Evolutionary conservation across 495 filamentous ascomycete species (phyloP).

Genomic region (Niebla homalea): DNA sequence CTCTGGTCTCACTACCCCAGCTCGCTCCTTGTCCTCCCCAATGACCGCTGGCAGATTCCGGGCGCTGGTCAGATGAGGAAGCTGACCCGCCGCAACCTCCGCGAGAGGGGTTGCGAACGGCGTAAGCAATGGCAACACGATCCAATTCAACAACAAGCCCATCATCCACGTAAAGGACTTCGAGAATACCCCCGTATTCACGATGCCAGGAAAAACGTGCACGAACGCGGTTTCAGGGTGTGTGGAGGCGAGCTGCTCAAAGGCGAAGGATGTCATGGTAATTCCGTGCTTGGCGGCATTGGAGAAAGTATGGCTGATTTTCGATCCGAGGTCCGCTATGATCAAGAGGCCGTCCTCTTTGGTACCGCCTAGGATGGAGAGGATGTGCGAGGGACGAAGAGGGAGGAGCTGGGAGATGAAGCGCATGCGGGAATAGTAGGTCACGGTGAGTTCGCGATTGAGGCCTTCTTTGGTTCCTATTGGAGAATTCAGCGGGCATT

Average conservation of each 20-base stretch:
- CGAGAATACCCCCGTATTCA: slow-evolving; percentile 15
- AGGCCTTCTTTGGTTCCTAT: slow-evolving; percentile 4
- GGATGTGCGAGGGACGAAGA: not conserved
- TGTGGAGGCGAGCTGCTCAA: slow-evolving; percentile 21
- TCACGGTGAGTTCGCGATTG: not conserved
- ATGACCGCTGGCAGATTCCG: not conserved
- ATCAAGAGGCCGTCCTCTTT: not conserved
- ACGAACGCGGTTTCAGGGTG: slow-evolving; percentile 23
- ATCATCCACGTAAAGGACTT: not conserved
- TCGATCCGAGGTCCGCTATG: not conserved
- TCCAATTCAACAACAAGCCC: not conserved
- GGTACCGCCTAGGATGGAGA: slow-evolving; percentile 2
- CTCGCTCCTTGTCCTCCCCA: not conserved
- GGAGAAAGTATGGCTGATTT: not conserved
- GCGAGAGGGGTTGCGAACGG: not conserved
- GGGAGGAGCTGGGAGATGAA: not conserved
- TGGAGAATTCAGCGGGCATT: not conserved
- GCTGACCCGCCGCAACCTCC: not conserved
- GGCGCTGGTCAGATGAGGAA: not conserved
- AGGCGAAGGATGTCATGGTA: slow-evolving; percentile 18
- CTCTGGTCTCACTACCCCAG: not conserved
- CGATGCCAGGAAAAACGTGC: slow-evolving; percentile 28
- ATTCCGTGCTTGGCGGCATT: slow-evolving; percentile 9
- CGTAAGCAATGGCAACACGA: not conserved
- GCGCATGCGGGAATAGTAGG: slow-evolving; percentile 3